Evolutionary conservation across 2,329 filamentous ascomycete genomes (phyloP), one percentile per base, ranked within the genome.

Genomic region (Aspergillus udagawae): DNA sequence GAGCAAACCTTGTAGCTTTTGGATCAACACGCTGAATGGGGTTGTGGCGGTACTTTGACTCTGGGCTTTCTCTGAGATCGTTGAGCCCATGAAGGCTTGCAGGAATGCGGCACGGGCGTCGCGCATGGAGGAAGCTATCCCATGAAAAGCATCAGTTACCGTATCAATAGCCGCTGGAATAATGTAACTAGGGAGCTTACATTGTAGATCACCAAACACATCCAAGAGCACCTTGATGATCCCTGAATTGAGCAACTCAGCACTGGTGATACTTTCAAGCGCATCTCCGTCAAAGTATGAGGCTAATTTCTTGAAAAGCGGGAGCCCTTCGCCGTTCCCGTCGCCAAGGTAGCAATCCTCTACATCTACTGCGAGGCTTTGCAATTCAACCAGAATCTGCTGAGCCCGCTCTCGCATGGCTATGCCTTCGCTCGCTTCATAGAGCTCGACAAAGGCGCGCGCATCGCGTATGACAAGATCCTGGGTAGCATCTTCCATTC

Each of bases 1-100:
- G 56, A 99, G 83, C 57, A 99, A 80, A 76, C 99, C 94, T 75
- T 99, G 94, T 32, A 99, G 81, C 74, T 99, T 99, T 72, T 92
- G 89, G 44, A 96, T 87, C 72, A 99, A 82, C 53, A 96, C 85
- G 68, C 92, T 94, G 73, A 97, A 96, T 0, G 92, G 88, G 0
- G 93, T 96, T 0, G 86, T 82, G 2, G 90, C 86, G 4, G 84
- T 82, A 17, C 85, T 87, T 70, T 86, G 86, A 25, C 73, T 77
- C 67, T 83, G 88, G 14, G 86, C 82, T 65, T 84, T 88, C 60
- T 71, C 73, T 21, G 77, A 75, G 51, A 89, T 84, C 35, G 80
- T 83, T 48, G 86, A 82, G 49, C 88, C 86, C 92, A 97, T 96
- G 75, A 99, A 99, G 3, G 93, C 87, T 68, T 95, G 88, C 12